A percentile compares a stretch with the other conserved stretches of the same genome.
These are phyloP conservation scores for Stevia rebaudiana DNA, from an alignment of 140 eudicot species.

Conservation along the genomic window DNA sequence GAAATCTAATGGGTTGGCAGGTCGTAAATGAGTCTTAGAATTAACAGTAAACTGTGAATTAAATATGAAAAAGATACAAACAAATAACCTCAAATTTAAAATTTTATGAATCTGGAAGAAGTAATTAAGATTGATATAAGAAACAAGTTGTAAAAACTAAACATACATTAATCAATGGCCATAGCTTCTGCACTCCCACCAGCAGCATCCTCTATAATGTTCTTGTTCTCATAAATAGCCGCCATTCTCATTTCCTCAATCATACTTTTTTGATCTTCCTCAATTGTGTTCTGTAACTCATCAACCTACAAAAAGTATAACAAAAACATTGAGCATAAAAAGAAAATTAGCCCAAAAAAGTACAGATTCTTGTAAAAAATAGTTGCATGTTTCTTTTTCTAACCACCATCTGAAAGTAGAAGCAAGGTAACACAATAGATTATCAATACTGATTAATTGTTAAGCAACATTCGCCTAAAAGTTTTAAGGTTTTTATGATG, in stretches of 20 bases:
- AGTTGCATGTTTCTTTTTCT: too few relatives aligned
- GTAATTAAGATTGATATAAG: background rate
- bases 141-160: background rate
- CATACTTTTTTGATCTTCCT: slow-evolving; percentile 78
- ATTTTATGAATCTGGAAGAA: background rate
- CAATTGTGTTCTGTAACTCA: slow-evolving; percentile 81
- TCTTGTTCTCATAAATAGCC: slow-evolving; percentile 62
- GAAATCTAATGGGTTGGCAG: background rate
- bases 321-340: slow-evolving; percentile 6
- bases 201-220: slow-evolving; percentile 48
- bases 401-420: too few relatives aligned
- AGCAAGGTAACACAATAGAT: too few relatives aligned
- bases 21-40: background rate
- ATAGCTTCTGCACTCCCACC: slow-evolving; percentile 65
- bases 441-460: too few relatives aligned
- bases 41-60: background rate
- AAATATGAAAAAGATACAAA: background rate
- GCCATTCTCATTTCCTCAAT: slow-evolving; percentile 77
- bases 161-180: slow-evolving; percentile 55
- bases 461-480: too few relatives aligned
- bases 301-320: slow-evolving; percentile 54
- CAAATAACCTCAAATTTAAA: background rate
- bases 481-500: too few relatives aligned
- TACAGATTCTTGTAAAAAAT: background rate
- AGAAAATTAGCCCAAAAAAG: background rate